Evolutionary conservation across 805 yeast genomes (phyloP).

Genomic region (Yarrowia porcina): DNA sequence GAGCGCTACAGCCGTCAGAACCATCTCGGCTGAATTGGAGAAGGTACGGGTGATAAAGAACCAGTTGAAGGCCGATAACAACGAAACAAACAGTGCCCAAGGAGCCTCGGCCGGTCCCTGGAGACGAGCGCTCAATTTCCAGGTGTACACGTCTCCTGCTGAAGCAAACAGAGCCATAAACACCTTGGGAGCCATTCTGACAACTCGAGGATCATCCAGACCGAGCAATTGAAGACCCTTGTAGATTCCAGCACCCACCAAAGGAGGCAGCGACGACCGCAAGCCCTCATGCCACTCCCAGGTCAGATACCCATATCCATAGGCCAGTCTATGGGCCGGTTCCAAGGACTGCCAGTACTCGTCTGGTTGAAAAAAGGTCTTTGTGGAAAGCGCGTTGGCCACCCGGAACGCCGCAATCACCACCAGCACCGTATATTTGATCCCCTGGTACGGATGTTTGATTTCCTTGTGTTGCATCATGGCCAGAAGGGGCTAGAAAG

Average conservation of each 20-base stretch:
- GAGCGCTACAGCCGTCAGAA: slow-evolving; percentile 63
- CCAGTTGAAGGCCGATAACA: slow-evolving; percentile 77
- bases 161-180: slow-evolving; percentile 69
- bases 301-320: slow-evolving; percentile 76
- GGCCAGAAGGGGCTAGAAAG: background rate
- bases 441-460: slow-evolving; percentile 25
- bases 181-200: slow-evolving; percentile 53
- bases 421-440: slow-evolving; percentile 23
- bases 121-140: slow-evolving; percentile 45
- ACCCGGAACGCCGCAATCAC: slow-evolving; percentile 40
- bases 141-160: slow-evolving; percentile 61
- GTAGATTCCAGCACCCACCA: slow-evolving; percentile 55
- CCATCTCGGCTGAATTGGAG: slow-evolving; percentile 77
- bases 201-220: background rate
- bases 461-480: slow-evolving; percentile 13
- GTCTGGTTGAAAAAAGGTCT: slow-evolving; percentile 92
- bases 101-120: slow-evolving; percentile 31
- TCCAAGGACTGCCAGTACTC: slow-evolving; percentile 92
- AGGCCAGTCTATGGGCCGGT: slow-evolving; percentile 76
- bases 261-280: slow-evolving; percentile 77
- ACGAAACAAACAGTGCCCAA: slow-evolving; percentile 48
- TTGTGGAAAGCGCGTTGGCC: slow-evolving; percentile 58
- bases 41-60: slow-evolving; percentile 77
- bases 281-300: slow-evolving; percentile 91
- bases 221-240: slow-evolving; percentile 34